These are phyloP conservation scores for Tricholoma furcatifolium DNA, from an alignment of 768 basidiomycete species.

Conservation along the genomic window DNA sequence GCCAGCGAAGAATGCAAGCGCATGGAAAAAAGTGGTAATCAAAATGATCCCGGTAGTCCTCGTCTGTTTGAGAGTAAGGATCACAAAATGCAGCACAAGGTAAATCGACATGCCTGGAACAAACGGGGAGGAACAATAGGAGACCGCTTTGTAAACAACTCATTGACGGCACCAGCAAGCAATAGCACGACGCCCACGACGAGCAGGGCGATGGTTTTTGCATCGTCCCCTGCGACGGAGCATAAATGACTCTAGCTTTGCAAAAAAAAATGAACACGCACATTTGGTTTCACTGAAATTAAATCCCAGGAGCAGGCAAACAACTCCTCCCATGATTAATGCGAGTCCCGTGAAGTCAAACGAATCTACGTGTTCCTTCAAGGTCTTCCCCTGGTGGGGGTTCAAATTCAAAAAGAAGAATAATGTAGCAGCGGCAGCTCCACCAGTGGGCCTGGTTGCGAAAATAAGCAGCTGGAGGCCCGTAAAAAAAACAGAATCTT, in stretches of 20 bases:
- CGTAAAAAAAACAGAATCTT: slow-evolving; percentile 19
- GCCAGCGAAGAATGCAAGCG: slow-evolving; percentile 59
- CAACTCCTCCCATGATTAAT: slow-evolving; percentile 63
- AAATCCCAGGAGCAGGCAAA: slow-evolving; percentile 71
- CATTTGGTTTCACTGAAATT: slow-evolving; percentile 68
- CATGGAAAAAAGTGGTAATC: slow-evolving; percentile 61
- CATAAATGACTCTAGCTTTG: not conserved
- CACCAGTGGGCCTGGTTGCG: slow-evolving; percentile 64
- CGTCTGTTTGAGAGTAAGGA: slow-evolving; percentile 39
- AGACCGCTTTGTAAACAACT: slow-evolving; percentile 58
- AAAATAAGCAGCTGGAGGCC: not conserved
- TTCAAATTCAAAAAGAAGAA: slow-evolving; percentile 82
- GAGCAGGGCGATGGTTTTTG: slow-evolving; percentile 63
- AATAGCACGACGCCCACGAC: slow-evolving; percentile 55
- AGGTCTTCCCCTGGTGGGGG: slow-evolving; percentile 58
- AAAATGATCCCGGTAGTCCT: slow-evolving; percentile 68
- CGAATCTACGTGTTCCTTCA: slow-evolving; percentile 56
- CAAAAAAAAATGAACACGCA: slow-evolving; percentile 30
- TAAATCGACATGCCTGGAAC: slow-evolving; percentile 52
- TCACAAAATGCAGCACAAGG: not conserved
- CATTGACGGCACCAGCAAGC: slow-evolving; percentile 52
- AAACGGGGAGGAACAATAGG: slow-evolving; percentile 75
- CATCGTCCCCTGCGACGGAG: slow-evolving; percentile 46
- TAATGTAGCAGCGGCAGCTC: slow-evolving; percentile 56
- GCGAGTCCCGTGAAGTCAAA: slow-evolving; percentile 73